Evolutionary conservation across 208 protist species (phyloP).

Genomic region (Trypanosoma grayi): DNA sequence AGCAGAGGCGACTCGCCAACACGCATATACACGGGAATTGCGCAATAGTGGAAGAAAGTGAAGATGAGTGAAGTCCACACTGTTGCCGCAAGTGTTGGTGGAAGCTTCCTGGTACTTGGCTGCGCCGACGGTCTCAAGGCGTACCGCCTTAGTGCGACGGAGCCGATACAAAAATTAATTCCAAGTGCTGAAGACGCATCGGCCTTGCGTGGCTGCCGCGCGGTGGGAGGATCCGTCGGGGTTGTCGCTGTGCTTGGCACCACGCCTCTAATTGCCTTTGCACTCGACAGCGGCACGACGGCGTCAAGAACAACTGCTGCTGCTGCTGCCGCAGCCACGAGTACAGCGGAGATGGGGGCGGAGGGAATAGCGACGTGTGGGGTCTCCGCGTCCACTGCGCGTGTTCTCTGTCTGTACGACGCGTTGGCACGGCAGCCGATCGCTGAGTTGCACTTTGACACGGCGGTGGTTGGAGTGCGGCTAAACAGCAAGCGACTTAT

Average conservation of each 20-base stretch:
- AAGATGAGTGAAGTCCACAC: conserved; percentile 14
- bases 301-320: background rate
- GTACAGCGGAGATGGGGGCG: background rate
- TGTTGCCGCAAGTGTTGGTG: conserved; percentile 12
- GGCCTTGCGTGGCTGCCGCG: background rate
- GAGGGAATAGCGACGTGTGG: background rate
- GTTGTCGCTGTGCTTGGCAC: conserved; percentile 45
- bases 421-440: conserved; percentile 27
- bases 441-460: conserved; percentile 61
- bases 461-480: conserved; percentile 36
- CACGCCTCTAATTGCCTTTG: conserved; percentile 53
- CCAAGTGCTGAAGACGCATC: conserved; percentile 1
- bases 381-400: conserved; percentile 11
- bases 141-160: conserved; percentile 6
- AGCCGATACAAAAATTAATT: conserved; percentile 9
- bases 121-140: conserved; percentile 12
- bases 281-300: conserved; percentile 24
- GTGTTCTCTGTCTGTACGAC: conserved; percentile 51
- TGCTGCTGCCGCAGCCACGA: background rate
- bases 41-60: background rate
- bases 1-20: too few species aligned
- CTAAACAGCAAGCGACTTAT: conserved; percentile 46
- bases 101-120: conserved; percentile 21
- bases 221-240: conserved; percentile 35
- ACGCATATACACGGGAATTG: background rate